Percentiles rank a stretch among this genome's conserved stretches.
Conservation (phyloP, 805 yeast species). For the Trichomonascus vanleenenianus region DNA sequence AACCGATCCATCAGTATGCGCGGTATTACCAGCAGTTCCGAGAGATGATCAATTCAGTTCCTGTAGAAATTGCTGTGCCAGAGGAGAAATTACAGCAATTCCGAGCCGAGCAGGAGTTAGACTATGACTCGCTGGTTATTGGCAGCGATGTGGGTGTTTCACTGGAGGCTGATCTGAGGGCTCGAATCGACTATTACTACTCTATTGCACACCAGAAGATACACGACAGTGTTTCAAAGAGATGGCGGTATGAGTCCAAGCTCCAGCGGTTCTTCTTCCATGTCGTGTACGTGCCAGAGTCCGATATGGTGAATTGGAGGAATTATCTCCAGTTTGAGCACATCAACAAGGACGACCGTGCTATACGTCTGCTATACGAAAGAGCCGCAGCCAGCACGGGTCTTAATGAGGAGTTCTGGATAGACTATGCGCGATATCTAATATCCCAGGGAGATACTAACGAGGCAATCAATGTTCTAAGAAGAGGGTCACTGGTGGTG, state of each 20-base stretch:
- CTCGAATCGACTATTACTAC: constrained; percentile 38
- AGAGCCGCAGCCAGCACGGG: constrained; percentile 55
- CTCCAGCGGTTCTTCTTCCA: constrained; percentile 52
- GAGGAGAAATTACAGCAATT: constrained; percentile 23
- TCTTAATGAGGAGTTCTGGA: constrained; percentile 55
- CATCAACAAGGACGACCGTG: constrained; percentile 21
- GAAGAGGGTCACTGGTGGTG: constrained; percentile 38
- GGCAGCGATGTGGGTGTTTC: constrained; percentile 1
- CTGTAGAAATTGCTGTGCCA: constrained; percentile 27
- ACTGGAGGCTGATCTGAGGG: constrained; percentile 32
- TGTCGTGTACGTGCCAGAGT: constrained; percentile 36
- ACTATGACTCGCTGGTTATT: not conserved
- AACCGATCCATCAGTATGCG: constrained; percentile 84
- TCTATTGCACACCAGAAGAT: constrained; percentile 37
- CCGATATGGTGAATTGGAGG: constrained; percentile 49
- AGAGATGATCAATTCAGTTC: constrained; percentile 27
- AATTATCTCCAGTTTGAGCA: constrained; percentile 45
- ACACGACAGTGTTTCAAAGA: constrained; percentile 45
- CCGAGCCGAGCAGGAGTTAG: constrained; percentile 18
- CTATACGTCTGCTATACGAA: constrained; percentile 46
- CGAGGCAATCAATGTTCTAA: constrained; percentile 38
- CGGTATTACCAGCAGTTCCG: constrained; percentile 48
- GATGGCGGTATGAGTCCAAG: constrained; percentile 68
- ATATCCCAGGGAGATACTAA: constrained; percentile 28
- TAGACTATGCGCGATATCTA: constrained; percentile 52